Base-by-base conservation (phyloP, 2,329 filamentous ascomycete genomes). In the Aspergillus texensis region DNA sequence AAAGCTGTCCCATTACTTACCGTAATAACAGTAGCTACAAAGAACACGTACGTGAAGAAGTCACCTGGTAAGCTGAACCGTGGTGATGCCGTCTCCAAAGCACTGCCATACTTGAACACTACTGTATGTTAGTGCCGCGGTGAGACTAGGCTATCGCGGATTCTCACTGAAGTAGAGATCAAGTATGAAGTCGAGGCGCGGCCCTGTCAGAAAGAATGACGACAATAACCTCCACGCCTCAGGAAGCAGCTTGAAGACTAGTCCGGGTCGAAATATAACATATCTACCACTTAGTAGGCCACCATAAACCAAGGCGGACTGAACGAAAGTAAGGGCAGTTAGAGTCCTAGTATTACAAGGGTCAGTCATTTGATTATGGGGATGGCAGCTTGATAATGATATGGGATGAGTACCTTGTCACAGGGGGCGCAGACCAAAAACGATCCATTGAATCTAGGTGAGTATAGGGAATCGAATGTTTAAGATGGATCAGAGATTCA, bases 1-100 rank as follows among this genome's bases (percentile, higher is more conserved):
- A 62, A 73, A 70, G 64, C 65, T 66, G 63, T 66, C 66, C 70
- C 83, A 26, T 58, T 65, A 85, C 93, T 88, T 92, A 97, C 93
- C 83, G 93, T 75, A 68, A 95, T 94, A 72, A 90, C 80, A 58
- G 80, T 79, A 70, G 86, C 84, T 71, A 94, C 85, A 75, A 95
- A 95, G 63, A 89, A 79, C 70, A 96, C 80, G 76, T 96, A 97
- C 80, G 89, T 89, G 66, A 95, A 84, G 71, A 95, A 86, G 75
- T 95, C 91, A 74, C 92, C 93, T 62, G 91, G 91, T 69, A 86
- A 84, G 48, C 84, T 80, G 76, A 97, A 94, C 64, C 91, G 88
- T 59, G 89, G 80, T 65, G 90, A 91, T 67, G 85, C 84, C 48
- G 80, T 85, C 82, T 97, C 94, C 57, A 96, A 82, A 68, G 88